A percentile compares a stretch with the other conserved stretches of the same genome.
Evolutionary conservation across 164 flowering plant genomes (phyloP).

Genomic region (Echeveria elegans): DNA sequence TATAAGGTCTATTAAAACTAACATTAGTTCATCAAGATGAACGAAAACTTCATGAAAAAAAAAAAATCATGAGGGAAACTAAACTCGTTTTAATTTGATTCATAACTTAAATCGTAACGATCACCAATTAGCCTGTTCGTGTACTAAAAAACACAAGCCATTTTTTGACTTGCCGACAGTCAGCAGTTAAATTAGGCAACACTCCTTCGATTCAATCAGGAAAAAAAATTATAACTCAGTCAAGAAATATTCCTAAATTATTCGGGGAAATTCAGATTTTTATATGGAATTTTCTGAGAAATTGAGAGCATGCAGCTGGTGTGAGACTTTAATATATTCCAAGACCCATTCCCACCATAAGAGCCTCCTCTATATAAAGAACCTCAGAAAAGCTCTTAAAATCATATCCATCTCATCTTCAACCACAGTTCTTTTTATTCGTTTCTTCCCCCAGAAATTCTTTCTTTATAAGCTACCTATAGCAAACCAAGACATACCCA

Average conservation of each 20-base stretch:
- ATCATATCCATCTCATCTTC: not conserved
- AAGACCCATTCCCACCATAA: not conserved
- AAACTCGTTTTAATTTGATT: too few relatives aligned
- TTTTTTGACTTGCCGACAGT: too few relatives aligned
- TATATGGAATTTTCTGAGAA: not conserved
- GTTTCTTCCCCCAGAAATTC: not conserved
- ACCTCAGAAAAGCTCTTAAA: not conserved
- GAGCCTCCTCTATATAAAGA: not conserved
- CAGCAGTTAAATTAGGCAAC: too few relatives aligned
- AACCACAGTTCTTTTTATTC: constrained; percentile 2
- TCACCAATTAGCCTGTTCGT: too few relatives aligned
- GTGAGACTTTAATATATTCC: not conserved
- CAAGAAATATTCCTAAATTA: not conserved
- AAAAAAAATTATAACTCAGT: not conserved
- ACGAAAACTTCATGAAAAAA: too few relatives aligned
- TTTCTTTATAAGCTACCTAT: not conserved
- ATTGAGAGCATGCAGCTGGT: constrained; percentile 5
- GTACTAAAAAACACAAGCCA: too few relatives aligned
- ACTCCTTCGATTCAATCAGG: too few relatives aligned
- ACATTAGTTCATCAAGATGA: too few relatives aligned
- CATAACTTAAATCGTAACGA: too few relatives aligned
- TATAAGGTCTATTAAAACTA: too few relatives aligned
- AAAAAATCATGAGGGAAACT: too few relatives aligned
- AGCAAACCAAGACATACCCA: not conserved
- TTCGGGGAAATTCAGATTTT: not conserved